phyloP scores from a whole-genome alignment of 2,329 filamentous ascomycete species.

The Fusarium chlamydosporum region DNA sequence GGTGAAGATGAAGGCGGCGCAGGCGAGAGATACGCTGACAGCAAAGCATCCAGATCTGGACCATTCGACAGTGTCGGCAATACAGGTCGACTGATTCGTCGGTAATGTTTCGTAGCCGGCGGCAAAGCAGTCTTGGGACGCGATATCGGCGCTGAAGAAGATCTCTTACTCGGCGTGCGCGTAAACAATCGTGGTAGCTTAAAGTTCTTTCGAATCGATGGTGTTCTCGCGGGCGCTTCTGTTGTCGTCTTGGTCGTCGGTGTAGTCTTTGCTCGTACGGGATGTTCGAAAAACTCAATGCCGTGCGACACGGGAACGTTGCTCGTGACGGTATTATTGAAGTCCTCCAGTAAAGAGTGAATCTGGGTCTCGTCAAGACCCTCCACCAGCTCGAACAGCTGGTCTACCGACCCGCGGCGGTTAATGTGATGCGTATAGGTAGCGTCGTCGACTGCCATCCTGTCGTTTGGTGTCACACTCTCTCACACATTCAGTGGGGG shows the following conservation, averaged over 20 bases:
- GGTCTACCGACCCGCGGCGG: slow-evolving; percentile 42
- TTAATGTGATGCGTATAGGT: slow-evolving; percentile 23
- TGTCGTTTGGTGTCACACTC: slow-evolving; percentile 9
- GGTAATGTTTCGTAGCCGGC: slow-evolving; percentile 36
- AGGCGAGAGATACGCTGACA: slow-evolving; percentile 43
- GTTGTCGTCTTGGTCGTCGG: neutral
- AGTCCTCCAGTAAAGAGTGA: slow-evolving; percentile 41
- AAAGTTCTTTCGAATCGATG: slow-evolving; percentile 40
- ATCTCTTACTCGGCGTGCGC: slow-evolving; percentile 42
- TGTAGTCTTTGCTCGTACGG: slow-evolving; percentile 24
- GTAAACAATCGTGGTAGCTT: slow-evolving; percentile 40
- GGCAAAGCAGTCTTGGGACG: slow-evolving; percentile 39
- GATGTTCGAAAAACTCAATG: slow-evolving; percentile 42
- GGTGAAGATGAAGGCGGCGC: slow-evolving; percentile 15
- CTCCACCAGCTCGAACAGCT: slow-evolving; percentile 44
- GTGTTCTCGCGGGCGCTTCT: slow-evolving; percentile 23
- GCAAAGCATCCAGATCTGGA: slow-evolving; percentile 37
- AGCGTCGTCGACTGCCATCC: slow-evolving; percentile 23
- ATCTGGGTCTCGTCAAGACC: slow-evolving; percentile 44
- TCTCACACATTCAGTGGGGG: slow-evolving; percentile 27
- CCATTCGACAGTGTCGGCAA: slow-evolving; percentile 36
- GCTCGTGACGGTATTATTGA: slow-evolving; percentile 45
- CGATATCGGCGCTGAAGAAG: slow-evolving; percentile 24
- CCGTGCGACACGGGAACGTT: slow-evolving; percentile 44
- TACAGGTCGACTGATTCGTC: slow-evolving; percentile 45